Base-by-base conservation (phyloP, 2,329 filamentous ascomycete species). In the Intubia oerlemansii region DNA sequence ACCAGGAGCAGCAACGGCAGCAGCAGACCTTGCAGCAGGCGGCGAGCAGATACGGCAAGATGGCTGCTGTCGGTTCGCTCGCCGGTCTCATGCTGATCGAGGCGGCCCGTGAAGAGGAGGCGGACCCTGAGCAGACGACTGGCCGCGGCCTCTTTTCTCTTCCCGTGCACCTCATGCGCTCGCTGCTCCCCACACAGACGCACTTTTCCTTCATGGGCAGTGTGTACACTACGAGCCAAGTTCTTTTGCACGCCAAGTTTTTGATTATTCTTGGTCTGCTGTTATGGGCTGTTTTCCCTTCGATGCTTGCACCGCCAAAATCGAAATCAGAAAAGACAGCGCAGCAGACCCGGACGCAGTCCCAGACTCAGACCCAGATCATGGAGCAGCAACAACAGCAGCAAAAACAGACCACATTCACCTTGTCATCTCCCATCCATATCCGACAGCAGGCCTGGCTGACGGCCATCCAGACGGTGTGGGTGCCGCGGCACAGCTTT, bases 11-110 rank as follows among this genome's bases (percentile, higher is more conserved):
- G 30, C 54, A 57, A 31, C 50, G 56, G 38, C 59, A 63, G 36
- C 52, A 56, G 34, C 53, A 52, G 31, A 51, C 58, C 20, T 73
- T 66, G 65, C 56, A 55, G 29, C 59, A 56, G 34, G 49, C 54
- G 5, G 55, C 50, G 10, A 62, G 62, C 2, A 72, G 69, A 35
- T 61, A 66, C 33, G 66, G 66, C 29, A 91, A 90, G 52, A 61
- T 93, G 38, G 88, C 93, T 79, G 88, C 95, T 78, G 71, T 93
- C 5, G 85, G 85, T 24, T 85, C 84, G 12, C 63, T 95, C 34
- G 85, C 84, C 15, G 82, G 81, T 10, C 57, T 95, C 12, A 92
- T 95, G 84, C 63, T 93, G 19, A 53, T 92, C 39, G 82, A 93
- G 51, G 81, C 80, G 1, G 59, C 84, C 31, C 60, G 62, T 20